These are phyloP conservation scores for Apiotrichum domesticum DNA, from an alignment of 1,284 basidiomycete species.

Conservation along the genomic window DNA sequence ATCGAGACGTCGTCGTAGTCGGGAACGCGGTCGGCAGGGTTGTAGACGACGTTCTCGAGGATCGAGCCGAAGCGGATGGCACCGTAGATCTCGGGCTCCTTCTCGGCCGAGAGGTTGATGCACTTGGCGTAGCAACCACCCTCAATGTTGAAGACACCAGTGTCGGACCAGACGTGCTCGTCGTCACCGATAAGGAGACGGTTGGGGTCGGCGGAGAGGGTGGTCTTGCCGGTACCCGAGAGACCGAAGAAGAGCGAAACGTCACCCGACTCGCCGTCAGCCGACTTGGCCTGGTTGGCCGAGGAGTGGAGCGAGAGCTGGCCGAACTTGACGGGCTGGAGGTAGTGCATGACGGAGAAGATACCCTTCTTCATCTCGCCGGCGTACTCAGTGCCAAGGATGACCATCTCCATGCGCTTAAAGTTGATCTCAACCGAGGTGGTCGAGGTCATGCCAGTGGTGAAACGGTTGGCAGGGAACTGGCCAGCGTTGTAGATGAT, in stretches of 20 bases:
- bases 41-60: constrained; percentile 98
- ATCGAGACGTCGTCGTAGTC: constrained; percentile 96
- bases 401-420: constrained; percentile 99
- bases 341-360: constrained; percentile 99
- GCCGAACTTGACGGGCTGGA: constrained; percentile 97
- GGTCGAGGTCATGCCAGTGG: constrained; percentile 98
- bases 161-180: constrained; percentile 97
- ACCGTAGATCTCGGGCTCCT: constrained; percentile 93
- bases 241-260: constrained; percentile 99
- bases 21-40: constrained; percentile 73
- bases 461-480: constrained; percentile 99
- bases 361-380: constrained; percentile 99
- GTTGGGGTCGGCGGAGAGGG: constrained; percentile 85
- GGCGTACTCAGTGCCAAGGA: constrained; percentile 98
- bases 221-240: constrained; percentile 97
- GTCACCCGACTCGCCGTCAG: constrained; percentile 78
- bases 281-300: constrained; percentile 60
- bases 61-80: constrained; percentile 94
- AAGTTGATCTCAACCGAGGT: constrained; percentile 99
- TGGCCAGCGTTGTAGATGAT: constrained; percentile 99
- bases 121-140: constrained; percentile 99
- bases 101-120: constrained; percentile 92
- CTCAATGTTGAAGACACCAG: constrained; percentile 99
- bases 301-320: constrained; percentile 99
- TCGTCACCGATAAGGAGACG: constrained; percentile 92